Percentiles rank a stretch among this genome's conserved stretches.
phyloP scores from a whole-genome alignment of 345 rosid species.

The Salix brachista region DNA sequence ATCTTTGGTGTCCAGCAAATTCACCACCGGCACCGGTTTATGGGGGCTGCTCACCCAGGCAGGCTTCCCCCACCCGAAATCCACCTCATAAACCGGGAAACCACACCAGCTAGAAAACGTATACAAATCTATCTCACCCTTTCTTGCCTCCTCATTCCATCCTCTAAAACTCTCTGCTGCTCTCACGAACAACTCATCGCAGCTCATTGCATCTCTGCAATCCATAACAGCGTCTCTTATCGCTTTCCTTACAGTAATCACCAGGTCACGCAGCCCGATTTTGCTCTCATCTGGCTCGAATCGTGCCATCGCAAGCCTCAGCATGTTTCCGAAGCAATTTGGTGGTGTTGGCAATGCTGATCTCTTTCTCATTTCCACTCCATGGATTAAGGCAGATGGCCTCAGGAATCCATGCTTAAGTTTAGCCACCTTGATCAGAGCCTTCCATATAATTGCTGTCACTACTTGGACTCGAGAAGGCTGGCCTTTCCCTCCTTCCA shows the following conservation, averaged over 20 bases:
- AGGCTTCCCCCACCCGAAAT: constrained; percentile 43
- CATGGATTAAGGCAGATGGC: constrained; percentile 2
- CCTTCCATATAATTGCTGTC: constrained; percentile 34
- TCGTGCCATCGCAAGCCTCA: not conserved
- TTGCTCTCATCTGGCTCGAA: not conserved
- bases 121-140: constrained; percentile 12
- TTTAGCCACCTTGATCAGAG: constrained; percentile 4
- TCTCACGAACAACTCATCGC: not conserved
- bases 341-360: constrained; percentile 12
- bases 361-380: constrained; percentile 7
- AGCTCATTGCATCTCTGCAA: constrained; percentile 3
- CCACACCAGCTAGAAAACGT: constrained; percentile 26
- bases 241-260: constrained; percentile 19
- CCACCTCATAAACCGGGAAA: constrained; percentile 18
- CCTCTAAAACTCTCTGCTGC: not conserved
- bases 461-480: constrained; percentile 40
- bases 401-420: constrained; percentile 12
- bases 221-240: constrained; percentile 5
- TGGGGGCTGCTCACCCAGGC: constrained; percentile 17
- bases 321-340: constrained; percentile 8
- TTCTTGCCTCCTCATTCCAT: not conserved
- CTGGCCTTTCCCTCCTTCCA: constrained; percentile 7
- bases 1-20: constrained; percentile 18
- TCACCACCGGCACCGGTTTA: constrained; percentile 5
- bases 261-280: constrained; percentile 14